Base-by-base conservation (phyloP, 441 rosid genomes). In the Adansonia rubrostipa region DNA sequence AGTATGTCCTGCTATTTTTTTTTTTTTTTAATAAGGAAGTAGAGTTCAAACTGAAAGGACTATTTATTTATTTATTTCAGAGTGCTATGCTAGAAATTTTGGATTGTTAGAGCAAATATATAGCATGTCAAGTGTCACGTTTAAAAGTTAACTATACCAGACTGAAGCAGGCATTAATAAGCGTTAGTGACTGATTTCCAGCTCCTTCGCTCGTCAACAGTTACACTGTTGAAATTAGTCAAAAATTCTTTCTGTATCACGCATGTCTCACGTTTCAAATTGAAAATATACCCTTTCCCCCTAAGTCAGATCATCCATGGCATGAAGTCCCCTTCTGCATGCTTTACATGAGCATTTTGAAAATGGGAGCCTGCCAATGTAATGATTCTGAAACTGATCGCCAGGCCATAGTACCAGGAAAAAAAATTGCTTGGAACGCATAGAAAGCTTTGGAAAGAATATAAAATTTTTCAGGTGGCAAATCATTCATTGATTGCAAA, bases 171-270 rank as follows among this genome's bases (percentile, higher is more conserved):
- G 54, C 7, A 66, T 40, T 8, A 20, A 28, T 8, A 51, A 0
- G 72, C 66, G 78, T 74, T 70, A 70, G 79, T 28, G 58, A 71
- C 68, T 64, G 67, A 63, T 24, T 53, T 71, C 33, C 72, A 24
- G 76, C 76, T 42, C 22, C 50, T 54, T 70, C 44, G 51, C 44
- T n/a, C 60, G 73, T 28, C 63, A 63, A 48, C 75, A 60, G 58
- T 48, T 20, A 58, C 53, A 47, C 6, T 28, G 24, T 71, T 9
- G 58, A 69, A 69, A 50, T 70, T 70, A 13, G 48, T 54, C 11
- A 71, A 51, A 28, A 51, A 71, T 5, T 48, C 2, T 61, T 24
- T 28, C 2, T 22, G 13, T n/a, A 17, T 10, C 5, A n/a, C 2
- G 73, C 75, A 22, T 48, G 58, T 70, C 60, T 70, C 73, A 22